Conservation (phyloP, 805 yeast genomes). For the Pichia pseudocactophila region DNA sequence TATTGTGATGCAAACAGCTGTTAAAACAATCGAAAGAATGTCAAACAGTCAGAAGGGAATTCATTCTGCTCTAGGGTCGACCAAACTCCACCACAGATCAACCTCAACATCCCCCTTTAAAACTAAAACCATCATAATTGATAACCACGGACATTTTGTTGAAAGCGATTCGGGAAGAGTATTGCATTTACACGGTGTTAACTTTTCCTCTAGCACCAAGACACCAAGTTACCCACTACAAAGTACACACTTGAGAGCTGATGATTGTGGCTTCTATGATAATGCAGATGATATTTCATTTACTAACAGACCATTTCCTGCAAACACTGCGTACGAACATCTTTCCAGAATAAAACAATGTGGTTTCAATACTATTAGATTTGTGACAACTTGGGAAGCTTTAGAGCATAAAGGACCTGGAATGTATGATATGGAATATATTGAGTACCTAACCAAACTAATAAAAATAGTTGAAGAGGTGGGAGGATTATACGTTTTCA, state of each 20-base stretch:
- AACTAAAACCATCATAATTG: conserved; percentile 25
- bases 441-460: conserved; percentile 58
- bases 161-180: conserved; percentile 44
- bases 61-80: neutral
- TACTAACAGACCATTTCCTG: conserved; percentile 72
- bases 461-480: conserved; percentile 46
- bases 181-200: conserved; percentile 69
- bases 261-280: conserved; percentile 44
- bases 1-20: too few species aligned
- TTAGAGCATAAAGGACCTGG: conserved; percentile 86
- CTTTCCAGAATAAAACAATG: conserved; percentile 60
- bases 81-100: neutral
- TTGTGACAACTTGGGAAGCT: conserved; percentile 85
- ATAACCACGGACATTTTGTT: conserved; percentile 48
- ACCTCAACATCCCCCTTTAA: conserved; percentile 6
- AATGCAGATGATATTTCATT: conserved; percentile 71
- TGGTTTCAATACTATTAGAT: conserved; percentile 77
- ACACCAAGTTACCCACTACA: conserved; percentile 51
- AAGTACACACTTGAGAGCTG: conserved; percentile 31
- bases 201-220: conserved; percentile 68
- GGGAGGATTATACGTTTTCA: conserved; percentile 70
- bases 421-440: conserved; percentile 64
- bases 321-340: conserved; percentile 65
- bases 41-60: too few species aligned
- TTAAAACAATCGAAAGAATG: too few species aligned